Percentiles rank a stretch among this genome's conserved stretches.
Conservation (phyloP, 495 filamentous ascomycete genomes). For the Talaromyces adpressus region DNA sequence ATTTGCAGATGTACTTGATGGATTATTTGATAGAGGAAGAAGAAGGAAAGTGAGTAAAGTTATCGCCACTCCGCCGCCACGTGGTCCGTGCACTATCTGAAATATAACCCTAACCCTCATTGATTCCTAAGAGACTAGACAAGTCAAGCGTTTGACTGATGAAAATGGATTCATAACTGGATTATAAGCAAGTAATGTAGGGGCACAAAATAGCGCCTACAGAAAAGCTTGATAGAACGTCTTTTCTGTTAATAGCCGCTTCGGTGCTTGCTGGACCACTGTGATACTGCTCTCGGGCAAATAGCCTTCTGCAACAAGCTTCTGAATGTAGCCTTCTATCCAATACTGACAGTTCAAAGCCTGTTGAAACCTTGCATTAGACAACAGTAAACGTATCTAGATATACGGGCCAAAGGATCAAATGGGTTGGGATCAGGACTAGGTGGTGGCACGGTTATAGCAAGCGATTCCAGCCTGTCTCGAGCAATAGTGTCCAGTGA, state of each 20-base stretch:
- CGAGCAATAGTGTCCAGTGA: slow-evolving; percentile 15
- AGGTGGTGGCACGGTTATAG: slow-evolving; percentile 12
- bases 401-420: slow-evolving; percentile 11
- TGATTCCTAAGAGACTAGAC: not conserved
- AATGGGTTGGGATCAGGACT: slow-evolving; percentile 14
- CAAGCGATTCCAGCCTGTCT: slow-evolving; percentile 18
- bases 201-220: not conserved
- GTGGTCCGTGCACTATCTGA: not conserved
- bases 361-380: not conserved
- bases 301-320: slow-evolving; percentile 10
- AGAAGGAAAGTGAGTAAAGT: not conserved
- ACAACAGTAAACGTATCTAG: not conserved
- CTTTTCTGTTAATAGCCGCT: not conserved
- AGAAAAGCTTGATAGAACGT: not conserved
- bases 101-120: not conserved
- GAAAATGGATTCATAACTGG: not conserved
- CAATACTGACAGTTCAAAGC: slow-evolving; percentile 11
- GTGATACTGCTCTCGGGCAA: not conserved
- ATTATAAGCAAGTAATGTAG: too few relatives aligned
- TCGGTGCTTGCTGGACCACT: not conserved
- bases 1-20: not conserved
- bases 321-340: slow-evolving; percentile 10
- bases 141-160: not conserved
- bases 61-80: not conserved
- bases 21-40: not conserved